phyloP scores from a whole-genome alignment of 2,329 filamentous ascomycete species.

The Ophiognomonia clavigignenti-juglandacearum region DNA sequence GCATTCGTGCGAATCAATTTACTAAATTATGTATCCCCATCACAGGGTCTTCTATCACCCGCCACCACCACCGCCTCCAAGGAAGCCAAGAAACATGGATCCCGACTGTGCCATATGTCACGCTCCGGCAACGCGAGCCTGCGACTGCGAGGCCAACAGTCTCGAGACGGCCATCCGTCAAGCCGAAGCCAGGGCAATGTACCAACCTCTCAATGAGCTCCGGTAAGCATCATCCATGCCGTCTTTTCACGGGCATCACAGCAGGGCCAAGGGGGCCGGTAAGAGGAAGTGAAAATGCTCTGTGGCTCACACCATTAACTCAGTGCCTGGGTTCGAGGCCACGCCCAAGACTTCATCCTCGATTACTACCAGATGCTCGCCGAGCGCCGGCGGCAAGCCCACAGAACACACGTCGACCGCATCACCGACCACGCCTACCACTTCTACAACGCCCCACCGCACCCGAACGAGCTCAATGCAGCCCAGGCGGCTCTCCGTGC shows the following conservation, averaged over 20 bases:
- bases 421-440: constrained; percentile 51
- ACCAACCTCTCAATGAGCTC: constrained; percentile 57
- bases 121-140: constrained; percentile 52
- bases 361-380: constrained; percentile 59
- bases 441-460: constrained; percentile 53
- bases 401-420: constrained; percentile 50
- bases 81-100: constrained; percentile 58
- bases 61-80: constrained; percentile 37
- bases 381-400: constrained; percentile 54
- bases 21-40: constrained; percentile 17
- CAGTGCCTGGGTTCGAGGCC: constrained; percentile 59
- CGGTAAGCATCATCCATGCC: constrained; percentile 40
- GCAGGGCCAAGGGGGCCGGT: not conserved
- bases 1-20: constrained; percentile 24
- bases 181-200: constrained; percentile 61
- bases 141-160: constrained; percentile 63
- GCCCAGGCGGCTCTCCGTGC: constrained; percentile 64
- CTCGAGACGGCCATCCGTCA: constrained; percentile 59
- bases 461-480: constrained; percentile 57
- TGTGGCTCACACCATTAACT: not conserved
- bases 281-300: not conserved
- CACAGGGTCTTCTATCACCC: constrained; percentile 13
- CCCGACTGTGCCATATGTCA: constrained; percentile 65
- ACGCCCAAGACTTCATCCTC: constrained; percentile 64
- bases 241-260: not conserved